Evolutionary conservation across 2,329 filamentous ascomycete species (phyloP), one percentile per base, ranked within the genome.

Genomic region (Colletotrichum liaoningense): DNA sequence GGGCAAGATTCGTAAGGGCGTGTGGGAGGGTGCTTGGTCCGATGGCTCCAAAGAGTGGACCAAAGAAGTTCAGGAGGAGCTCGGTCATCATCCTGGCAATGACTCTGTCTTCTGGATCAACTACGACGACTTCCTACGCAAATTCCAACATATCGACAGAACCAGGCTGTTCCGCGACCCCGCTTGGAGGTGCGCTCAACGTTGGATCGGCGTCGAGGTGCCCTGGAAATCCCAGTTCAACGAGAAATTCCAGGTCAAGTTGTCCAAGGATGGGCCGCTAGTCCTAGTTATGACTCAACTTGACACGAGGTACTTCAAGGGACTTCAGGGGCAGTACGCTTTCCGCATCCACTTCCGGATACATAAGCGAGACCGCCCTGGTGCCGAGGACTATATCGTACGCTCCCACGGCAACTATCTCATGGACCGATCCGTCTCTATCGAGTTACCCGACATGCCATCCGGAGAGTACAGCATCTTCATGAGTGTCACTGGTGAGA

Each of bases 21-120:
- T 89, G 38, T 92, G 90, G 90, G 87, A 89, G 73, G 90, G 90
- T 2, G 79, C 89, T 0, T 92, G 88, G 88, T 87, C 84, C 19
- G 89, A 91, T 74, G 89, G 89, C 1, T 89, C 87, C 35, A 89
- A 89, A 78, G 89, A 92, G 77, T 91, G 90, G 86, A 91, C 89
- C 0, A 83, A 86, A 1, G 88, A 90, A 28, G 87, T 87, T 46
- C 87, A 90, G 62, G 82, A 86, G 70, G 89, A 91, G 79, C 86
- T 92, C 1, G 85, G 84, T 55, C 89, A 91, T 77, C 86, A 85
- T 33, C 91, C 91, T 69, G 89, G 90, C 26, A 89, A 88, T 75
- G 90, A 92, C 76, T 90, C 89, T 0, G 88, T 90, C 14, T 92
- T 92, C 77, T 92, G 90, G 90, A 91, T 92, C 72, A 86, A 88